Base-by-base conservation (phyloP, 352 stramenopile genomes). In the Globisporangium cystogenes region DNA sequence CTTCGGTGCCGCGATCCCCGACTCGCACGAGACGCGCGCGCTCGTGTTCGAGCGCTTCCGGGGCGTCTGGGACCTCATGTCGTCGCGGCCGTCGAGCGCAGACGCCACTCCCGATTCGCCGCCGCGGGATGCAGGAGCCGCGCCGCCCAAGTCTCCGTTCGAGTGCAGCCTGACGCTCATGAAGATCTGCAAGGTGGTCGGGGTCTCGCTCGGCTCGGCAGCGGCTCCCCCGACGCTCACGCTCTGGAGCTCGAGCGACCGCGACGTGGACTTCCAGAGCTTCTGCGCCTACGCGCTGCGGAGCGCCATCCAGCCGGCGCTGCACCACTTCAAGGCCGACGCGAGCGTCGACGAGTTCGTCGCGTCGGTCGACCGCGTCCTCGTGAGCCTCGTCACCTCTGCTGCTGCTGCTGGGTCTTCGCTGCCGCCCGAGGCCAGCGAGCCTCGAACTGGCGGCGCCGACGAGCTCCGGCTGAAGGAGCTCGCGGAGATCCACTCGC, bases 81-180 rank as follows among this genome's bases (percentile, higher is more conserved):
- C 65, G 5, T 59, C 53, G 7, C 60, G 48, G 21, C 53, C 53
- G 4, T 29, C 48, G 20, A 50, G 33, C 23, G 47, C 45, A 12
- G 16, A 12, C 40, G 1, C 47, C 24, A n/a, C 21, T 12, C 33
- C 51, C 48, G 12, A 23, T 47, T 37, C 20, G 20, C 20, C 41
- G 15, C 35, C 40, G 49, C 6, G 2, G 3, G 20, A 23, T 24
- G 15, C 33, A 48, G 18, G 48, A 51, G 8, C 35, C 6, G 31
- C 31, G 36, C 21, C 26, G 8, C 24, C 29, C 29, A 79, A 70
- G 42, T 79, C 77, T 7, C 50, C 70, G 18, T 73, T 82, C 24
- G 74, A 86, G 50, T 86, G 74, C 53, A 76, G 53, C 44, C 76
- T 82, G 64, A 48, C 68, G 10, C 72, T 86, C 41, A 72, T 74